Evolutionary conservation across 331 rosid species (phyloP), one percentile per base, ranked within the genome.

Genomic region (Acacia pycnantha): DNA sequence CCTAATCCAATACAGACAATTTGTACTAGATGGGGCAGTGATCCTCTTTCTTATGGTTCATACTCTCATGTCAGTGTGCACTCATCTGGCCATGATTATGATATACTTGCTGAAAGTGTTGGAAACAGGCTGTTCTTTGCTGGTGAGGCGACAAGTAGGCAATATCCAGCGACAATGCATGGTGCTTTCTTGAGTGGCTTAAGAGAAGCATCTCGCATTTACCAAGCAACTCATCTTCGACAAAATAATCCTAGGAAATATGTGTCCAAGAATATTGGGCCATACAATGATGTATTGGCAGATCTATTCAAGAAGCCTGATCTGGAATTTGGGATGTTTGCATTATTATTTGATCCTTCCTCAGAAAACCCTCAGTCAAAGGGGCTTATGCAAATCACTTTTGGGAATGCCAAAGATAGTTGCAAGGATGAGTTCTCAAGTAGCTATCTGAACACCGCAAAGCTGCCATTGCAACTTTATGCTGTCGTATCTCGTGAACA

Each of bases 141-240:
- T 50, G 99, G 98, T 26, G 99, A 95, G 88, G 99, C 99, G 68
- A 95, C 99, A 43, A 88, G 82, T 79, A 90, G 97, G 88, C 94
- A 95, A 70, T 88, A 93, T 88, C 98, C 99, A 41, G 99, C 98
- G 78, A 95, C 97, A 33, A 95, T 93, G 99, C 99, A 95, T 44
- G 97, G 99, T 58, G 99, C 98, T 78, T 92, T 86, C 84, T 81
- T 95, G 82, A 95, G 98, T 83, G 99, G 99, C 81, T 83, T 93
- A 81, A 88, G 99, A 88, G 99, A 95, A 86, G 99, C 99, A 61
- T 91, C 99, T 3, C 79, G 82, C 78, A 93, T 95, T 62, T 84
- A 76, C 81, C 87, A 68, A 48, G 88, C 91, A 68, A 70, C 90
- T 41, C 74, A 83, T 72, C 50, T 70, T 74, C 86, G 56, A 64